Evolutionary conservation across 2,329 filamentous ascomycete genomes (phyloP), one percentile per base, ranked within the genome.

Genomic region (Talaromyces sp.): DNA sequence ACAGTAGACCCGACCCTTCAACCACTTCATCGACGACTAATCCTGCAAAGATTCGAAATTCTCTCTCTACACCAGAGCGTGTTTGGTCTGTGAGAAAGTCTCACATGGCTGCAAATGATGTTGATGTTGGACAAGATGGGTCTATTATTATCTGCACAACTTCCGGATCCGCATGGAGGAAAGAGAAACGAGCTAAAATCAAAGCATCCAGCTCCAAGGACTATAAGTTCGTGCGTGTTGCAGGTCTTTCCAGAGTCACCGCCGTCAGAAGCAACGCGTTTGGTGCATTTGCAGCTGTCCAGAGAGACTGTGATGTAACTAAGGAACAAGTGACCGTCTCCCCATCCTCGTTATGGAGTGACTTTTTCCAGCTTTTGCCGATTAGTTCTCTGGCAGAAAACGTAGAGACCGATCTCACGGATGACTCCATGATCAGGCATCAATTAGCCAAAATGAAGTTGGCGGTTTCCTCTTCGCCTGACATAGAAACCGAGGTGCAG

Each of bases 71-170:
- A 43, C 92, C 94, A 0, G 87, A 91, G 67, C 89, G 91, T 65
- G 88, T 97, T 31, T 99, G 95, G 95, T 91, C 90, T 35, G 88
- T 93, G 2, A 89, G 90, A 70, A 97, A 96, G 74, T 90, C 91
- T 65, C 86, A 88, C 64, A 89, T 90, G 87, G 93, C 93, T 3
- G 93, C 92, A 35, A 86, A 87, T 62, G 97, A 97, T 66, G 92
- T 96, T 1, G 90, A 88, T 67, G 89, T 98, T 3, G 92, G 93
- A 43, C 93, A 97, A 74, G 90, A 98, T 75, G 95, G 93, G 2
- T 96, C 93, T 0, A 92, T 99, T 69, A 96, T 99, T 63, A 88
- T 99, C 67, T 94, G 92, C 69, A 99, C 95, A 0, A 86, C 93
- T 66, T 94, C 93, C 48, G 95, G 95, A 2, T 94, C 92, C 57